These are phyloP conservation scores for Aspergillus aculeatus DNA, from an alignment of 2,329 filamentous ascomycete species.

Conservation along the genomic window DNA sequence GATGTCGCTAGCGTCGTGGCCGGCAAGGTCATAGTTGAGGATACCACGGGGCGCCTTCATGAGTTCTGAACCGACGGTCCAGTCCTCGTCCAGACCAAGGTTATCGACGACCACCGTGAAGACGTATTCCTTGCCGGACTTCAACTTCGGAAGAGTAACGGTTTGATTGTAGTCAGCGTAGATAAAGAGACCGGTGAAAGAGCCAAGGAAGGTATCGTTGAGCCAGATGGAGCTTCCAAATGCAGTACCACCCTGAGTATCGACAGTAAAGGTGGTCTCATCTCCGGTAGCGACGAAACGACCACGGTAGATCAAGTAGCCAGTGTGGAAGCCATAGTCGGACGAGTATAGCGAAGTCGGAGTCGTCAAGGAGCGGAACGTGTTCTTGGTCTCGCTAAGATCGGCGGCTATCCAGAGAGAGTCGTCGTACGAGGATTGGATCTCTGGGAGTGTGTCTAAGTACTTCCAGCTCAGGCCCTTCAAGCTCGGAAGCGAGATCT, in stretches of 20 bases:
- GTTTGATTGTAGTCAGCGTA: conserved; percentile 54
- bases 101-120: conserved; percentile 71
- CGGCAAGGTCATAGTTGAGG: conserved; percentile 45
- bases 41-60: conserved; percentile 61
- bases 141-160: conserved; percentile 56
- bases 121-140: conserved; percentile 54
- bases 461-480: conserved; percentile 64
- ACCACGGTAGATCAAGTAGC: conserved; percentile 68
- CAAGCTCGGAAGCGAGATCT: conserved; percentile 58
- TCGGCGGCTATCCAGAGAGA: conserved; percentile 63
- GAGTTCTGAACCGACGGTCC: conserved; percentile 56
- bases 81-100: conserved; percentile 69
- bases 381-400: conserved; percentile 61
- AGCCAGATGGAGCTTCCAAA: conserved; percentile 69
- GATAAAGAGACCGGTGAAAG: conserved; percentile 58
- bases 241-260: conserved; percentile 65
- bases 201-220: conserved; percentile 62
- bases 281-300: conserved; percentile 64
- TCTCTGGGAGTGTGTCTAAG: conserved; percentile 69
- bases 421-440: conserved; percentile 65
- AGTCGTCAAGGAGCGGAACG: conserved; percentile 56
- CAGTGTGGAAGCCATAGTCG: conserved; percentile 73
- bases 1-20: conserved; percentile 35
- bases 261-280: conserved; percentile 57
- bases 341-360: conserved; percentile 65